These are phyloP conservation scores for Solanum hybrid DNA, from an alignment of 305 asterid species.

Conservation along the genomic window DNA sequence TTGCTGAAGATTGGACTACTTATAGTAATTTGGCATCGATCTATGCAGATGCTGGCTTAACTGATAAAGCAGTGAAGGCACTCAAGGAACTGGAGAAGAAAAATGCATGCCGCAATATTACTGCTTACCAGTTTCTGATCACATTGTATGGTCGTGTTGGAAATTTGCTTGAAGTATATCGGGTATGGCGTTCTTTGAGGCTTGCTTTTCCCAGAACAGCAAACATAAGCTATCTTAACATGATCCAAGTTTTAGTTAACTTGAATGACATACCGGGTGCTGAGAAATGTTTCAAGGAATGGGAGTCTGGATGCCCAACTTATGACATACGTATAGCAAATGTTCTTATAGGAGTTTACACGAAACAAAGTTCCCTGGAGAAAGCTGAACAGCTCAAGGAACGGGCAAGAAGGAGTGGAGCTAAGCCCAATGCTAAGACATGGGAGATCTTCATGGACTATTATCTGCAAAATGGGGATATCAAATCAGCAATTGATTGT, in stretches of 20 bases:
- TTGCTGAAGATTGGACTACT: constrained; percentile 81
- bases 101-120: constrained; percentile 34
- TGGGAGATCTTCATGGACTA: constrained; percentile 78
- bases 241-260: constrained; percentile 71
- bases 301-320: constrained; percentile 43
- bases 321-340: constrained; percentile 74
- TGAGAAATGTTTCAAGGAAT: constrained; percentile 79
- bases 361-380: constrained; percentile 38
- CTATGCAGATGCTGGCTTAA: constrained; percentile 61
- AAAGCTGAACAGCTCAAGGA: constrained; percentile 59
- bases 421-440: constrained; percentile 66
- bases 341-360: constrained; percentile 66
- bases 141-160: constrained; percentile 79
- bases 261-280: constrained; percentile 87
- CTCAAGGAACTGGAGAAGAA: constrained; percentile 77
- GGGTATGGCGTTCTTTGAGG: constrained; percentile 85
- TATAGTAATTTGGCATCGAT: constrained; percentile 90
- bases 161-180: constrained; percentile 66
- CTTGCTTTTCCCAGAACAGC: constrained; percentile 73
- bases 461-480: constrained; percentile 46
- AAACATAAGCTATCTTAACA: constrained; percentile 68
- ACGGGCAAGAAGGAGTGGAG: constrained; percentile 49
- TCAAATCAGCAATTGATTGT: constrained; percentile 49
- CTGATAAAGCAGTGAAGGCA: constrained; percentile 69
- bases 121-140: constrained; percentile 72